Base-by-base conservation (phyloP, 306 rosid species). In the Vicia sativa region DNA sequence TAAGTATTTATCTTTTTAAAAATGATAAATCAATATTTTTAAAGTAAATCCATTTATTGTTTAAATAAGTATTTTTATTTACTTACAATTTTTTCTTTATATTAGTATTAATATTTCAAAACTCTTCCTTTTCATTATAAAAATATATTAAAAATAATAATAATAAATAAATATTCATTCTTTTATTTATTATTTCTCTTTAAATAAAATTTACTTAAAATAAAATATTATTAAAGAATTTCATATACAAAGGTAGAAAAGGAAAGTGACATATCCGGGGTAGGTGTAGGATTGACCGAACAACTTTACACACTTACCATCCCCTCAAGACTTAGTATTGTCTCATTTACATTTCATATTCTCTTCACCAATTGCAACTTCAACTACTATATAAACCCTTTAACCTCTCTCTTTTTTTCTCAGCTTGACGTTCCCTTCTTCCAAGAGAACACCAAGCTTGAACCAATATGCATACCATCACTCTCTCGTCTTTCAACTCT, bases 341-440 rank as follows among this genome's bases (percentile, higher is more conserved):
- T 68, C 41, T 13, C 56, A 15, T 31, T 26, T 11, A 43, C 71
- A 10, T 26, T 11, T n/a, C 42, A 43, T 2, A 13, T 2, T 3
- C 6, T 6, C 9, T 1, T 8, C 9, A 10, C 44, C n/a, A 28
- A 72, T 55, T 21, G 12, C 11, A 3, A 16, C 44, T 15, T 23
- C 66, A 16, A 59, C 50, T 39, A 9, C 19, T 84, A 89, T 87
- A 74, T 70, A 86, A 67, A 64, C 84, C 79, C 12, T 9, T 18
- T 1, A 19, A 1, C 41, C 50, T 16, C 25, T 43, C 53, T 41
- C 70, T 12, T 54, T 6, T 6, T 65, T n/a, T 63, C 92, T 86
- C 91, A 92, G 98, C 96, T 92, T 86, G 93, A 75, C 77, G 87
- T 83, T 87, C 95, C 91, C 81, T 86, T 77, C 74, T 68, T 21